Percentiles rank a stretch among this genome's conserved stretches.
These are phyloP conservation scores for Lentinula detonsa DNA, from an alignment of 768 basidiomycete genomes.

Conservation along the genomic window DNA sequence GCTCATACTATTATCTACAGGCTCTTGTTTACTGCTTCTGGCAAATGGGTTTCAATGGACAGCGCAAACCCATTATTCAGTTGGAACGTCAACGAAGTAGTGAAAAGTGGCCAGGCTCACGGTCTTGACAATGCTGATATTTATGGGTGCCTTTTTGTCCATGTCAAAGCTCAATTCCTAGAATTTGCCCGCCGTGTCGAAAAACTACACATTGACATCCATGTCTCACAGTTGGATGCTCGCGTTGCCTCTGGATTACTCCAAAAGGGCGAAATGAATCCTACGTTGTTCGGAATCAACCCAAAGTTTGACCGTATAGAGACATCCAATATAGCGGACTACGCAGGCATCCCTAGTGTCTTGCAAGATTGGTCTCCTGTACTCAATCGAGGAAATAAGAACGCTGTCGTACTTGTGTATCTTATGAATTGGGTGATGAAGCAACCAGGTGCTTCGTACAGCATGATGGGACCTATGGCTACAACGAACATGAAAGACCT, in stretches of 20 bases:
- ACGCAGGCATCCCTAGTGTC: slow-evolving; percentile 29
- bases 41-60: neutral
- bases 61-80: neutral
- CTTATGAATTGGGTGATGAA: slow-evolving; percentile 46
- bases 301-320: slow-evolving; percentile 39
- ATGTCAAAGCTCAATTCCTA: slow-evolving; percentile 31
- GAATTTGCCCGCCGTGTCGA: slow-evolving; percentile 29
- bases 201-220: slow-evolving; percentile 25
- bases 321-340: slow-evolving; percentile 45
- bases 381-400: slow-evolving; percentile 19
- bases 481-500: neutral
- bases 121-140: slow-evolving; percentile 37
- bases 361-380: slow-evolving; percentile 31
- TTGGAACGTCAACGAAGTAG: slow-evolving; percentile 24
- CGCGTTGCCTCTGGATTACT: slow-evolving; percentile 21
- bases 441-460: neutral
- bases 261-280: slow-evolving; percentile 10
- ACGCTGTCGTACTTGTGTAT: slow-evolving; percentile 32
- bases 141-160: slow-evolving; percentile 46
- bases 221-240: slow-evolving; percentile 25
- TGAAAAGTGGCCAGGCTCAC: slow-evolving; percentile 26
- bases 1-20: slow-evolving; percentile 14
- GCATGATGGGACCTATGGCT: neutral
- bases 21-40: neutral
- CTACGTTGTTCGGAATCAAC: slow-evolving; percentile 14